Conservation (phyloP, 345 rosid species). For the Toxicodendron radicans region DNA sequence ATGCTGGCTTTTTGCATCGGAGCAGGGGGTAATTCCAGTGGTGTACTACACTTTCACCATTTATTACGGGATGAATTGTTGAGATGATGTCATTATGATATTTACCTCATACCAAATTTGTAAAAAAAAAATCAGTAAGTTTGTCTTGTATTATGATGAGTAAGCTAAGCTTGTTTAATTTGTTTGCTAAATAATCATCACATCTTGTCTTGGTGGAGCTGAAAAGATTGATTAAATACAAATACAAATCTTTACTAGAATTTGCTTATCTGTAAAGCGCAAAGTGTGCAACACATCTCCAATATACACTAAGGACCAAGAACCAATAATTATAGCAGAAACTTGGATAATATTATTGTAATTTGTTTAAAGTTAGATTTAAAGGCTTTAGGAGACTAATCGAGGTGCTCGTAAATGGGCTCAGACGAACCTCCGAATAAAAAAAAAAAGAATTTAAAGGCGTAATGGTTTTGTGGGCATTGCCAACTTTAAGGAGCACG, state of each 20-base stretch:
- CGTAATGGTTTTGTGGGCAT: background rate
- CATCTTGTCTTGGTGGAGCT: background rate
- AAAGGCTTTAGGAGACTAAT: too few relatives aligned
- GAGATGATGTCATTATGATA: background rate
- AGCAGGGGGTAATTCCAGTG: too few relatives aligned
- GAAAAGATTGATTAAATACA: background rate
- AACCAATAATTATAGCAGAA: background rate
- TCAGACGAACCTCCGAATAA: too few relatives aligned
- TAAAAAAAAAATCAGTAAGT: background rate
- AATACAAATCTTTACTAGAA: background rate
- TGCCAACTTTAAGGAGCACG: background rate
- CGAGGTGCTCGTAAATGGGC: too few relatives aligned
- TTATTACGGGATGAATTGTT: background rate
- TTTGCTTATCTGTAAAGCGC: constrained; percentile 8
- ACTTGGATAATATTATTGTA: background rate
- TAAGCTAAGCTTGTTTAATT: background rate
- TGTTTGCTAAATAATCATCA: background rate
- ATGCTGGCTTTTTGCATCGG: too few relatives aligned
- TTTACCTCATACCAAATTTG: too few relatives aligned
- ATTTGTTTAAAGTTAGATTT: background rate
- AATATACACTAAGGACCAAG: background rate
- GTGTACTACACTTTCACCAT: background rate
- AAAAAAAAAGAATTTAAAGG: too few relatives aligned
- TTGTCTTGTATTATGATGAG: background rate
- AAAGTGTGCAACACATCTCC: background rate